phyloP scores from a whole-genome alignment of 2,329 filamentous ascomycete species.

The Penicillium sp. region DNA sequence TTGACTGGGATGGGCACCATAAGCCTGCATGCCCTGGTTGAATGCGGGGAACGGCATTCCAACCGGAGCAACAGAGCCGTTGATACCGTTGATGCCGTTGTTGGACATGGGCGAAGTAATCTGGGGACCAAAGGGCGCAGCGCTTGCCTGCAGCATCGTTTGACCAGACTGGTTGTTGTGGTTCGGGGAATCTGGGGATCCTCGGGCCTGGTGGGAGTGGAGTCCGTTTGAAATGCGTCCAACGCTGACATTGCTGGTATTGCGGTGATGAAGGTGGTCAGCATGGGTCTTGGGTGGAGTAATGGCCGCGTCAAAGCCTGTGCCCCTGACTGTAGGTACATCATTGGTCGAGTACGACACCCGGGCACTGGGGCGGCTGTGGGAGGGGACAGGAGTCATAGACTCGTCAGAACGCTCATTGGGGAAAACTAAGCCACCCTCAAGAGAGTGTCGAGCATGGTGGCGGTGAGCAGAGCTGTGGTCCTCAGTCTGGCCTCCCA shows the following conservation, averaged over 20 bases:
- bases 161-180: constrained; percentile 60
- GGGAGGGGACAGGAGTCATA: constrained; percentile 21
- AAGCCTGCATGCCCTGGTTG: constrained; percentile 54
- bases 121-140: constrained; percentile 73
- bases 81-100: constrained; percentile 19
- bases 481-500: constrained; percentile 34
- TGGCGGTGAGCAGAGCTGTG: constrained; percentile 36
- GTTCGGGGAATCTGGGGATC: constrained; percentile 47
- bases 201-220: constrained; percentile 59
- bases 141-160: constrained; percentile 76
- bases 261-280: constrained; percentile 69
- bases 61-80: constrained; percentile 30
- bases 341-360: constrained; percentile 90
- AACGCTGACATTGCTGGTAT: constrained; percentile 62
- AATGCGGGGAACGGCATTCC: constrained; percentile 46
- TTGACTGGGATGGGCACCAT: constrained; percentile 34
- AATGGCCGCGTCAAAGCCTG: constrained; percentile 49
- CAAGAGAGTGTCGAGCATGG: constrained; percentile 46
- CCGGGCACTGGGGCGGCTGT: constrained; percentile 50
- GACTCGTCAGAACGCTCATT: constrained; percentile 31
- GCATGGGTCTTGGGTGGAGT: constrained; percentile 59
- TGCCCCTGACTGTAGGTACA: constrained; percentile 78
- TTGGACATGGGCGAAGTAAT: constrained; percentile 42
- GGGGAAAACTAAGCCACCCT: constrained; percentile 40
- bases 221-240: constrained; percentile 74